A percentile compares a stretch with the other conserved stretches of the same genome.
Evolutionary conservation across 345 rosid species (phyloP).

Genomic region (Zanthoxylum bungeanum): DNA sequence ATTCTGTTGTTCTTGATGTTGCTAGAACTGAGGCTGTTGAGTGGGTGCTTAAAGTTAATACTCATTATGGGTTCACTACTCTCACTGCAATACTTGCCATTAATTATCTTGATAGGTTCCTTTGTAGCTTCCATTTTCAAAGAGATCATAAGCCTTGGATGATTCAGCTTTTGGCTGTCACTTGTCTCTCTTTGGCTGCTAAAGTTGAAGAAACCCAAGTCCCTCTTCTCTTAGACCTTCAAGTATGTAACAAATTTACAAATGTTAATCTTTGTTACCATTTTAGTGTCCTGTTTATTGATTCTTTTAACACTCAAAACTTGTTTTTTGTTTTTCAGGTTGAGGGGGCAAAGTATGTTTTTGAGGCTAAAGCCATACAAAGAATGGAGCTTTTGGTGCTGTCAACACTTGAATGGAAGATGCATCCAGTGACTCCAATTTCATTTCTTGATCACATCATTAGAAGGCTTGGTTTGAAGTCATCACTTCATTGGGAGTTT

Average conservation of each 20-base stretch:
- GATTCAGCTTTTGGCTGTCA: constrained; percentile 81
- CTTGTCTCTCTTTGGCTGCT: constrained; percentile 91
- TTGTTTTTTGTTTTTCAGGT: constrained; percentile 36
- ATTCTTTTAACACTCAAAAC: constrained; percentile 9
- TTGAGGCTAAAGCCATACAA: constrained; percentile 84
- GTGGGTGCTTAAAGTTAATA: constrained; percentile 73
- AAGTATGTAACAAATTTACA: no score
- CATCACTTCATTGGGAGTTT: constrained; percentile 64
- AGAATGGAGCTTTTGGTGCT: constrained; percentile 95
- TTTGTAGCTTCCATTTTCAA: constrained; percentile 42
- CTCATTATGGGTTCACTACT: constrained; percentile 62
- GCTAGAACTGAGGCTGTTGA: constrained; percentile 67
- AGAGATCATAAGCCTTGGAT: constrained; percentile 85
- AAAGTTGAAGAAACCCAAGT: constrained; percentile 89
- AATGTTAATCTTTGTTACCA: neutral
- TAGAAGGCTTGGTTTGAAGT: constrained; percentile 66
- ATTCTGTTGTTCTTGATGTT: constrained; percentile 27
- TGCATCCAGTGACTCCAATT: constrained; percentile 83
- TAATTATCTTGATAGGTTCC: constrained; percentile 82
- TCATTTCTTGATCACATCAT: constrained; percentile 77
- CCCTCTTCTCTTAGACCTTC: constrained; percentile 82
- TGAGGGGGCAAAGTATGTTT: constrained; percentile 61
- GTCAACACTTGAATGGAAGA: constrained; percentile 81
- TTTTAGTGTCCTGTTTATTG: neutral
- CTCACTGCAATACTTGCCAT: constrained; percentile 74